phyloP scores from a whole-genome alignment of 1,284 basidiomycete species.

The Porodaedalea pini region DNA sequence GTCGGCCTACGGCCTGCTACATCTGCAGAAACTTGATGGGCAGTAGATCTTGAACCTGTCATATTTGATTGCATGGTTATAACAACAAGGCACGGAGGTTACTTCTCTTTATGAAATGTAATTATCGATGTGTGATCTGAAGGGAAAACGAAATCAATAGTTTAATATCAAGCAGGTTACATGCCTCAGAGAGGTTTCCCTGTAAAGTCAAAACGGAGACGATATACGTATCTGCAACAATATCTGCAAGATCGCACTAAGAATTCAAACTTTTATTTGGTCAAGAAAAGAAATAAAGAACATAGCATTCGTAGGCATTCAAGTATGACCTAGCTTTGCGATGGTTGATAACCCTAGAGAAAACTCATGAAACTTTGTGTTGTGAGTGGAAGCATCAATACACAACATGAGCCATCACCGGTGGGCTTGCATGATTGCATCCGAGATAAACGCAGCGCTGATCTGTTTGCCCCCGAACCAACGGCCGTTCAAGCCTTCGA shows the following conservation, averaged over 20 bases:
- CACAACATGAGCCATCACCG: constrained; percentile 42
- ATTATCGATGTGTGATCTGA: not conserved
- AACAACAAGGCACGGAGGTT: not conserved
- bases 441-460: constrained; percentile 82
- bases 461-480: constrained; percentile 93
- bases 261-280: not conserved
- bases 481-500: constrained; percentile 88
- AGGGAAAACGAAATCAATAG: constrained; percentile 6
- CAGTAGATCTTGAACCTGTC: not conserved
- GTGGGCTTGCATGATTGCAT: constrained; percentile 90
- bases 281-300: constrained; percentile 1
- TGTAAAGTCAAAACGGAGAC: not conserved
- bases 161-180: not conserved
- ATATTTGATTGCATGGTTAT: not conserved
- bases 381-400: constrained; percentile 7
- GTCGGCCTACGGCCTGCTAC: too few species aligned
- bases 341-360: constrained; percentile 6
- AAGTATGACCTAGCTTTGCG: not conserved
- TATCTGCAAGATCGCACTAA: constrained; percentile 9
- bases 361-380: constrained; percentile 11
- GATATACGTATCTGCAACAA: not conserved
- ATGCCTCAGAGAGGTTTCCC: not conserved
- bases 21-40: too few species aligned
- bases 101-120: constrained; percentile 4
- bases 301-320: constrained; percentile 1